phyloP scores from a whole-genome alignment of 139 green algal genomes.

The Chlamydomonas sphaeroides region DNA sequence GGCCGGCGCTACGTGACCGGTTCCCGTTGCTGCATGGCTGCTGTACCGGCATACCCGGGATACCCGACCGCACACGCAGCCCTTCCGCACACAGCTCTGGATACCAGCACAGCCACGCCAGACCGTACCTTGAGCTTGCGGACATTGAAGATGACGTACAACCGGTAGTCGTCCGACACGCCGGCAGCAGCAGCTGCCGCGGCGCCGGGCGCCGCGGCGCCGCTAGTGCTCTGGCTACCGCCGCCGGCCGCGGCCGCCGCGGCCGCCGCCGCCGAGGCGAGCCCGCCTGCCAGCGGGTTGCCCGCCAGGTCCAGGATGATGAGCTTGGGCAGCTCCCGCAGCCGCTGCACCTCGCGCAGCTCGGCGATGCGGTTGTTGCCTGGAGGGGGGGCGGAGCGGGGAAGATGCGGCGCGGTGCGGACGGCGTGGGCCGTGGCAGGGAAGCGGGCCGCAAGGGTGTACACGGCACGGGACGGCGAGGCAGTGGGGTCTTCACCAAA shows the following conservation, averaged over 20 bases:
- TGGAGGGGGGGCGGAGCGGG: not conserved
- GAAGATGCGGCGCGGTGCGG: too few species aligned
- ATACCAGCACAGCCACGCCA: too few species aligned
- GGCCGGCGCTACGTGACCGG: too few species aligned
- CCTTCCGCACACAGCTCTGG: too few species aligned
- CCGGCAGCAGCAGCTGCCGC: not conserved
- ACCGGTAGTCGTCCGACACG: conserved; percentile 63
- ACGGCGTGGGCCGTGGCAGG: too few species aligned
- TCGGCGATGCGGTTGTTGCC: conserved; percentile 67
- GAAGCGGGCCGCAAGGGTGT: too few species aligned
- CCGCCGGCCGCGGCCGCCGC: conserved; percentile 23
- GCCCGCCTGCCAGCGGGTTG: conserved; percentile 34
- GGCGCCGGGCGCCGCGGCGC: not conserved
- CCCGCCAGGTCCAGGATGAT: conserved; percentile 80
- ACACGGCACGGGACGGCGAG: too few species aligned
- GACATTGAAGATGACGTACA: conserved; percentile 74
- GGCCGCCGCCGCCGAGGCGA: conserved; percentile 10
- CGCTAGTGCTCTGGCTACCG: not conserved
- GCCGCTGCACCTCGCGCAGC: conserved; percentile 67
- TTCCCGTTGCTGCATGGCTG: too few species aligned
- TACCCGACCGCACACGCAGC: too few species aligned
- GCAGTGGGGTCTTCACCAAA: too few species aligned
- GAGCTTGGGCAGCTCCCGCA: conserved; percentile 72
- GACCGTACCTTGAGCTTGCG: conserved; percentile 76
- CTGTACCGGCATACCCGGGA: too few species aligned